Conservation (phyloP, 805 yeast species). For the Yarrowia osloensis region DNA sequence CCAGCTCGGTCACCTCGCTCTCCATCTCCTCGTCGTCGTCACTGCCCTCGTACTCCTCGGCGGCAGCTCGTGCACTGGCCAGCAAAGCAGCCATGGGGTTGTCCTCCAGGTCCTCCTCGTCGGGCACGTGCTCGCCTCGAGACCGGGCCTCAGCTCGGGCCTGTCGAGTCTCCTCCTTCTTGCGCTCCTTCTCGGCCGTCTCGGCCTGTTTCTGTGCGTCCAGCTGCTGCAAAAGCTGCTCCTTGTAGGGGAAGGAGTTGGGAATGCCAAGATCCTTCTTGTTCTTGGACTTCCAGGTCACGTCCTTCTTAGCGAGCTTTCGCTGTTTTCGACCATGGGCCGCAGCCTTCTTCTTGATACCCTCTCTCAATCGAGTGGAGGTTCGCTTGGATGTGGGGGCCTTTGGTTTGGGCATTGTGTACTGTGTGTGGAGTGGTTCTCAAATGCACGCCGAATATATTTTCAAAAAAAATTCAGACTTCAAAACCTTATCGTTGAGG, state of each 20-base stretch:
- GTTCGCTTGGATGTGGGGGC: conserved; percentile 67
- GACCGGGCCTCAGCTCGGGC: conserved; percentile 42
- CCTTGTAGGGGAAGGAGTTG: conserved; percentile 91
- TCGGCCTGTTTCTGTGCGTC: conserved; percentile 53
- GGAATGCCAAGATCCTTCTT: conserved; percentile 96
- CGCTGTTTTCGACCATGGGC: conserved; percentile 86
- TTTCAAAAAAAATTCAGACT: conserved; percentile 10
- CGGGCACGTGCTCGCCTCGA: conserved; percentile 44
- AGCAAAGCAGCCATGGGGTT: conserved; percentile 78
- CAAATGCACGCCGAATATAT: neutral
- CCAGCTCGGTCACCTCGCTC: conserved; percentile 50
- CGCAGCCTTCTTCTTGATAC: conserved; percentile 91
- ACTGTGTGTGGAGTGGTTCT: neutral
- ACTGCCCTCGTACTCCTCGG: conserved; percentile 64
- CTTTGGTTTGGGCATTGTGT: conserved; percentile 30
- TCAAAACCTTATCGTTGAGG: conserved; percentile 11
- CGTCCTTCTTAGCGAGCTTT: conserved; percentile 82
- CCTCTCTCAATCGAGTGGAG: conserved; percentile 92
- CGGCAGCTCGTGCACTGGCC: conserved; percentile 89
- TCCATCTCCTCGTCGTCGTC: conserved; percentile 53
- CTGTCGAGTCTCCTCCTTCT: conserved; percentile 40
- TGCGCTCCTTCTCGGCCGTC: conserved; percentile 45
- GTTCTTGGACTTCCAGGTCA: conserved; percentile 85
- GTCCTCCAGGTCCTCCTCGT: conserved; percentile 40
- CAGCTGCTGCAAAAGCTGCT: conserved; percentile 62